Evolutionary conservation across 2,329 filamentous ascomycete species (phyloP), one percentile per base, ranked within the genome.

Genomic region (Phialocephala sp.): DNA sequence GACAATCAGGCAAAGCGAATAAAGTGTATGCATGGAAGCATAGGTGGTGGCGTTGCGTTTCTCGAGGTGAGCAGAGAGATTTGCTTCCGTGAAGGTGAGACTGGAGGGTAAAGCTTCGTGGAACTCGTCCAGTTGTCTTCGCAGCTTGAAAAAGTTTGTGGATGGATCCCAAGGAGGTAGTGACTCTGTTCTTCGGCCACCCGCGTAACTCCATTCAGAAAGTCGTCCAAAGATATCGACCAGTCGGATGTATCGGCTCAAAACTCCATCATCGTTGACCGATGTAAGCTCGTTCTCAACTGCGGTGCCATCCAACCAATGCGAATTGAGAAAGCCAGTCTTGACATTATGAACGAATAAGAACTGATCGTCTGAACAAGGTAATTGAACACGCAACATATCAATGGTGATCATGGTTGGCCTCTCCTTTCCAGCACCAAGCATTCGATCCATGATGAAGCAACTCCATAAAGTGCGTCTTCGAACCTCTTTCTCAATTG

Each of bases 401-500:
- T 86, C 81, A 0, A 85, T 79, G 43, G 83, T 81, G 52, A 92
- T 82, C 72, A 86, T 87, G 15, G 84, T 82, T 1, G 85, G 82
- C 24, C 89, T 82, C 60, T 87, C 83, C 67, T 85, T 86, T 22
- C 89, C 89, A 70, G 85, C 88, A 41, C 88, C 85, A 27, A 92
- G 79, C 76, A 91, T 86, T 2, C 89, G 85, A 74, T 93, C 90
- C 70, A 93, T 81, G 60, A 92, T 87, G 65, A 91, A 88, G 72
- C 89, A 91, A 71, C 89, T 91, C 80, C 90, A 92, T 80, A 92
- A 90, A 0, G 90, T 91, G 8, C 91, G 84, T 32, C 90, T 82
- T 66, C 84, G 81, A 14, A 89, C 84, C 75, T 93, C 90, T 64
- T 86, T 86, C 41, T 84, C 79, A 24, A 89, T 84, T 56, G 85